A percentile compares a stretch with the other conserved stretches of the same genome.
These are phyloP conservation scores for Mycena galericulata DNA, from an alignment of 768 basidiomycete species.

Conservation along the genomic window DNA sequence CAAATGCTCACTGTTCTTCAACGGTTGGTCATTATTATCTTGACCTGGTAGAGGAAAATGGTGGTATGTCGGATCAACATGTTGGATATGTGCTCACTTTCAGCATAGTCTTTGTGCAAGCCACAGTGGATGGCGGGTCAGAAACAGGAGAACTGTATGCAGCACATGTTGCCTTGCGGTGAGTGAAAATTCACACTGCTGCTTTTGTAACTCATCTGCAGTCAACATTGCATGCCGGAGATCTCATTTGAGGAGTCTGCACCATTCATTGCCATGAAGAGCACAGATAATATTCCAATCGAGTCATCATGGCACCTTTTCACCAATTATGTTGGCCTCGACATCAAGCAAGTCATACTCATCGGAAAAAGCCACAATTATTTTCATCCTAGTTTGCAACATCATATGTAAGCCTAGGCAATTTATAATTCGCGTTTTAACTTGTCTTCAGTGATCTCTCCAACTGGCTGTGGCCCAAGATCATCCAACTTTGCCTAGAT, in stretches of 20 bases:
- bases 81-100: not conserved
- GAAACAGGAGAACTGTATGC: constrained; percentile 30
- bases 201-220: not conserved
- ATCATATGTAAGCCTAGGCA: constrained; percentile 17
- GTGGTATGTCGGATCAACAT: not conserved
- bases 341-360: constrained; percentile 29
- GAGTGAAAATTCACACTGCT: not conserved
- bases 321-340: constrained; percentile 21
- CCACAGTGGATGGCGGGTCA: constrained; percentile 34
- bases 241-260: constrained; percentile 16
- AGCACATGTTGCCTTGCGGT: constrained; percentile 15
- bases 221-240: constrained; percentile 3
- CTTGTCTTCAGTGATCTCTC: constrained; percentile 30
- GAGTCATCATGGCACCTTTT: constrained; percentile 41
- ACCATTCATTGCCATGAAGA: constrained; percentile 27
- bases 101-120: constrained; percentile 24
- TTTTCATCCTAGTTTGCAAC: not conserved
- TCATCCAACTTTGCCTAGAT: constrained; percentile 38
- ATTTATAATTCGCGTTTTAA: not conserved
- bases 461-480: constrained; percentile 42
- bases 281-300: constrained; percentile 12
- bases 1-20: constrained; percentile 17
- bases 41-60: constrained; percentile 24
- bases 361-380: constrained; percentile 18
- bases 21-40: constrained; percentile 27